Evolutionary conservation across 2,329 filamentous ascomycete genomes (phyloP).

Genomic region (Colletotrichum cereale): DNA sequence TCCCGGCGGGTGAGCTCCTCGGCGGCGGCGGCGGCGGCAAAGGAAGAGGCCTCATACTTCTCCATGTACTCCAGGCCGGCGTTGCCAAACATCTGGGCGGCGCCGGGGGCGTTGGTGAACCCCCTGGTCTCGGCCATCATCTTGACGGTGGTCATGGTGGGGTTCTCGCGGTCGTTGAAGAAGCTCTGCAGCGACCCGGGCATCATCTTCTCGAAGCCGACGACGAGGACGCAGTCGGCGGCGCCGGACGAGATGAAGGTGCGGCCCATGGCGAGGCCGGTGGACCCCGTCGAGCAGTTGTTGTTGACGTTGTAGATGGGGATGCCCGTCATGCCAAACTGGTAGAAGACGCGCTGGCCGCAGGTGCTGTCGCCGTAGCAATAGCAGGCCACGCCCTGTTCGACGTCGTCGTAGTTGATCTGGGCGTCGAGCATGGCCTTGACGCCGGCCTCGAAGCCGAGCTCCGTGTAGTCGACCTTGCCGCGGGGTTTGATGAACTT

Average conservation of each 20-base stretch:
- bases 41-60: constrained; percentile 69
- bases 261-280: constrained; percentile 86
- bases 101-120: constrained; percentile 83
- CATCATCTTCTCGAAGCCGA: constrained; percentile 99
- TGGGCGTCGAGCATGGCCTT: constrained; percentile 89
- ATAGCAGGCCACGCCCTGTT: constrained; percentile 96
- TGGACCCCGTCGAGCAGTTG: constrained; percentile 97
- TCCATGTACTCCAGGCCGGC: constrained; percentile 95
- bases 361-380: constrained; percentile 97
- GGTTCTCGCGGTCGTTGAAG: constrained; percentile 88
- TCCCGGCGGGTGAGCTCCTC: neutral
- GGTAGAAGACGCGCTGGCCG: constrained; percentile 97
- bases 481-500: constrained; percentile 98
- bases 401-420: constrained; percentile 96
- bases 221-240: constrained; percentile 88
- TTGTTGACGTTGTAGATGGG: constrained; percentile 99
- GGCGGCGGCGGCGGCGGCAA: neutral
- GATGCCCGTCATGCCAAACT: constrained; percentile 97
- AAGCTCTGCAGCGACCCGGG: constrained; percentile 85
- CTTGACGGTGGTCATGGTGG: constrained; percentile 76
- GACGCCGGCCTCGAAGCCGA: constrained; percentile 91
- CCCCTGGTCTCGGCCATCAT: constrained; percentile 90
- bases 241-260: constrained; percentile 84
- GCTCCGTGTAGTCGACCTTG: constrained; percentile 93
- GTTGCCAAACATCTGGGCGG: constrained; percentile 96